A percentile compares a stretch with the other conserved stretches of the same genome.
Conservation (phyloP, 345 rosid species). For the Adansonia digitata region DNA sequence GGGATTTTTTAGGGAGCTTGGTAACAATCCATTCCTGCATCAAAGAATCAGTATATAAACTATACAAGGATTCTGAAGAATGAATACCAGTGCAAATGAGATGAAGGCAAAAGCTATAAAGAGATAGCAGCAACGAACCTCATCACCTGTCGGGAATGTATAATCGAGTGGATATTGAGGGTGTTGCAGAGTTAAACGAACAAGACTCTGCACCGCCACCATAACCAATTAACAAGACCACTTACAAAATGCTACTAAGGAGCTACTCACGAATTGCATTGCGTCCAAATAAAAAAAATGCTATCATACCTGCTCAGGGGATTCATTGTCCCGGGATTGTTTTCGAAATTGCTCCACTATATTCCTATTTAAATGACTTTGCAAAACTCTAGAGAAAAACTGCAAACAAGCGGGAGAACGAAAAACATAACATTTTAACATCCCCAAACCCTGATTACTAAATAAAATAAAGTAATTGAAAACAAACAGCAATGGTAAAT, state of each 20-base stretch:
- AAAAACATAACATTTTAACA: not conserved
- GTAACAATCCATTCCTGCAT: constrained; percentile 71
- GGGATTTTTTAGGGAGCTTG: constrained; percentile 37
- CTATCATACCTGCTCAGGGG: constrained; percentile 57
- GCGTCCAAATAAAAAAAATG: not conserved
- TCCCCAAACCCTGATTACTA: not conserved
- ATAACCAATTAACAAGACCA: constrained; percentile 25
- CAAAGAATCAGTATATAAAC: not conserved
- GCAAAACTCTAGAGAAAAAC: constrained; percentile 45
- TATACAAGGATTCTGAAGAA: not conserved
- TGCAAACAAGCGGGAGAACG: constrained; percentile 21
- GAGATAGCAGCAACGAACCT: constrained; percentile 40
- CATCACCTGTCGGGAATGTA: constrained; percentile 52
- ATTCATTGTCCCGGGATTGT: constrained; percentile 36
- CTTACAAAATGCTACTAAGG: not conserved
- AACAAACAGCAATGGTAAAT: not conserved
- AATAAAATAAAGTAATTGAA: not conserved
- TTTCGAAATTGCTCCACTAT: constrained; percentile 32
- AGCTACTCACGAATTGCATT: not conserved
- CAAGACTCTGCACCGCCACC: constrained; percentile 74
- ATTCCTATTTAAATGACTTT: constrained; percentile 37
- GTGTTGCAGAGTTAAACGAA: constrained; percentile 61
- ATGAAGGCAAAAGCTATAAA: not conserved
- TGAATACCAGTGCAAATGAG: not conserved
- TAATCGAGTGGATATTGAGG: constrained; percentile 39